Evolutionary conservation across 2,329 filamentous ascomycete species (phyloP).

Genomic region (Colletotrichum musae): DNA sequence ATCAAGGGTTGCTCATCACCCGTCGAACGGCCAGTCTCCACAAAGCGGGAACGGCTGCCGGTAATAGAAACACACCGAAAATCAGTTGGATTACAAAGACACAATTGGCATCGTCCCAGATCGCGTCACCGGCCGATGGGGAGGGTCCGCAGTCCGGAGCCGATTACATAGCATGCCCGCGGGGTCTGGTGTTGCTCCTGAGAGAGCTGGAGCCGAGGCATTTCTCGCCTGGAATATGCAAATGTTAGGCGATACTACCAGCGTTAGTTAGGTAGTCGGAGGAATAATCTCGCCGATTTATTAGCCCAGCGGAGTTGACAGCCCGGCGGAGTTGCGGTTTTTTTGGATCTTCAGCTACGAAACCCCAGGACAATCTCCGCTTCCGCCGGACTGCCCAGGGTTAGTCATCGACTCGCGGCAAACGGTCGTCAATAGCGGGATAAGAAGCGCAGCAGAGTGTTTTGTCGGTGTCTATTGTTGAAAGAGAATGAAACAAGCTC

Average conservation of each 20-base stretch:
- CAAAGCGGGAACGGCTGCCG: background rate
- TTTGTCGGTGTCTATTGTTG: no score
- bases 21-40: conserved; percentile 16
- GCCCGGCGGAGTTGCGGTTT: conserved; percentile 2
- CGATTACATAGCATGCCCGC: background rate
- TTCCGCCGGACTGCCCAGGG: no score
- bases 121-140: background rate
- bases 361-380: background rate
- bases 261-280: conserved; percentile 1
- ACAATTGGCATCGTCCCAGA: background rate
- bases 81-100: conserved; percentile 22
- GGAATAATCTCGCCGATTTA: conserved; percentile 17
- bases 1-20: background rate
- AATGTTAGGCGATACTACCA: background rate
- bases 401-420: no score
- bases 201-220: conserved; percentile 20
- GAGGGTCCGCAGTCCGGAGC: background rate
- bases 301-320: background rate
- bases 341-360: background rate
- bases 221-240: background rate
- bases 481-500: no score
- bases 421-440: no score
- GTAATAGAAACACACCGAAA: background rate
- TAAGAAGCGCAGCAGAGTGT: no score
- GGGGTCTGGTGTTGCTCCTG: background rate